Percentiles rank a stretch among this genome's conserved stretches.
Conservation (phyloP, 768 basidiomycete genomes). For the Hericium erinaceus region DNA sequence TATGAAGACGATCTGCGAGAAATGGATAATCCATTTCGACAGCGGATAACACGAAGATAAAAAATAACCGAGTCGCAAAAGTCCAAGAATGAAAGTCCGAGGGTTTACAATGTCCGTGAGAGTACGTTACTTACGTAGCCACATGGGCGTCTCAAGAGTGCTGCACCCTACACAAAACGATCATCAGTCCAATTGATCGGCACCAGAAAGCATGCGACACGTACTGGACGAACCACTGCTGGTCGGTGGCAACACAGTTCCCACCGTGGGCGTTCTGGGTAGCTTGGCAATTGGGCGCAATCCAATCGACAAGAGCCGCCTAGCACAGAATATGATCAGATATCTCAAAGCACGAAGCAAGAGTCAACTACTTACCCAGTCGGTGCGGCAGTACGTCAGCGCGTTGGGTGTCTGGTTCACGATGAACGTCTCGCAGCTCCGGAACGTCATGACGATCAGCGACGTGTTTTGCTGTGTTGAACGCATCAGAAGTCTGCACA, state of each 20-base stretch:
- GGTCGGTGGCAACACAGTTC: slow-evolving; percentile 36
- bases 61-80: too few species aligned
- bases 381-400: slow-evolving; percentile 36
- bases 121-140: background rate
- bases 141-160: background rate
- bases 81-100: too few species aligned
- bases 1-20: too few species aligned
- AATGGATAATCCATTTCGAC: too few species aligned
- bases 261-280: slow-evolving; percentile 43
- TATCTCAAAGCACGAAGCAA: too few species aligned
- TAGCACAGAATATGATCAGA: too few species aligned
- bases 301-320: slow-evolving; percentile 31
- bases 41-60: too few species aligned
- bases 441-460: slow-evolving; percentile 31
- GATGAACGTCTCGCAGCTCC: slow-evolving; percentile 38
- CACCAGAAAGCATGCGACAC: background rate
- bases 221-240: slow-evolving; percentile 37
- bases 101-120: too few species aligned
- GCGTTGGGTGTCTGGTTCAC: slow-evolving; percentile 33
- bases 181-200: background rate
- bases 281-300: slow-evolving; percentile 39
- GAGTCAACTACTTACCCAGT: slow-evolving; percentile 33
- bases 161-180: background rate
- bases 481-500: background rate
- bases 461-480: slow-evolving; percentile 22